Percentiles rank a stretch among this genome's conserved stretches.
Conservation (phyloP, 164 flowering plant species). For the Chimonanthus praecox region DNA sequence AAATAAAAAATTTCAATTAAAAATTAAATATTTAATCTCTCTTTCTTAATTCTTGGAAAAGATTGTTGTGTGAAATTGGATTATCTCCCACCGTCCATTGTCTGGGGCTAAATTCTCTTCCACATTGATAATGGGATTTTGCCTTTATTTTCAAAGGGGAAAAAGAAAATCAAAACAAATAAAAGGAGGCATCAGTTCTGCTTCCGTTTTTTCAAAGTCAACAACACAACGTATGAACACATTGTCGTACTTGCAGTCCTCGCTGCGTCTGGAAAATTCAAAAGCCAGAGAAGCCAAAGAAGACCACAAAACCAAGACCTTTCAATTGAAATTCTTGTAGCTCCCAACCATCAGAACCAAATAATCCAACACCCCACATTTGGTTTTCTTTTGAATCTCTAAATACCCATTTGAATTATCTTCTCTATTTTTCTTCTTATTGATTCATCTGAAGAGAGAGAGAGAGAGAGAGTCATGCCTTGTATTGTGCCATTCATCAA, state of each 20-base stretch:
- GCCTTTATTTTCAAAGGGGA: not conserved
- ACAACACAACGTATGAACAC: not conserved
- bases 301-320: not conserved
- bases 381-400: not conserved
- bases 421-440: too few relatives aligned
- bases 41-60: too few relatives aligned
- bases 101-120: not conserved
- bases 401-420: not conserved
- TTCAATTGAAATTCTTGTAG: too few relatives aligned
- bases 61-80: not conserved
- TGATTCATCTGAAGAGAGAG: not conserved
- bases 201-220: not conserved
- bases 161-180: too few relatives aligned
- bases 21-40: too few relatives aligned
- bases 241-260: not conserved
- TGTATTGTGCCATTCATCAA: slow-evolving; percentile 51
- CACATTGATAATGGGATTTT: not conserved
- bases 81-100: not conserved
- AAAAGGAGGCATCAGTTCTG: not conserved
- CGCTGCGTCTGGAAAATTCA: not conserved
- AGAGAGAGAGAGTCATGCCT: slow-evolving; percentile 26
- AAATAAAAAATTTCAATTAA: too few relatives aligned
- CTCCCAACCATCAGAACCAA: too few relatives aligned
- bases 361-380: not conserved
- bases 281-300: not conserved